A percentile compares a stretch with the other conserved stretches of the same genome.
Evolutionary conservation across 1,284 basidiomycete species (phyloP).

Genomic region (Apiotrichum sp.): DNA sequence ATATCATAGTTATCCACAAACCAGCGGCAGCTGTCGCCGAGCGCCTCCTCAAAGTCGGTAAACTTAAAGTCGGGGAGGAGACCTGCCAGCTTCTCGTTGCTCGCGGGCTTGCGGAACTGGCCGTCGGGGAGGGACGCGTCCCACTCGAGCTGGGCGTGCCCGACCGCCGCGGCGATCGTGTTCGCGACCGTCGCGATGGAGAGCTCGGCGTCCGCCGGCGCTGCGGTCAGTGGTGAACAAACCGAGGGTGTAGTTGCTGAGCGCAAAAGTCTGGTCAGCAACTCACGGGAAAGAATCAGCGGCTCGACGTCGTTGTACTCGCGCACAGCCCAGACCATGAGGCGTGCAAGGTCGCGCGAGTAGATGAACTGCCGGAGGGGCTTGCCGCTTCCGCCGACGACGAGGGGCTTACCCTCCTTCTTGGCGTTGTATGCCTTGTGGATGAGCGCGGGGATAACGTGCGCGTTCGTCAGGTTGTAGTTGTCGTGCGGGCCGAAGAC

Average conservation of each 20-base stretch:
- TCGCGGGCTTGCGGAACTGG: conserved; percentile 89
- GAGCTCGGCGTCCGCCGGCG: conserved; percentile 71
- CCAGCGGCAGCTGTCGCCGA: conserved; percentile 68
- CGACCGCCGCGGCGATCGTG: conserved; percentile 70
- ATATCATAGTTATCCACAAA: conserved; percentile 65
- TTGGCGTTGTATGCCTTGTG: conserved; percentile 85
- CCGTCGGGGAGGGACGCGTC: conserved; percentile 58
- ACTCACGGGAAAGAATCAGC: conserved; percentile 71
- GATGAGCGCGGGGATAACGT: conserved; percentile 82
- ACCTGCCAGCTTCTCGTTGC: conserved; percentile 69
- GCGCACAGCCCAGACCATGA: conserved; percentile 84
- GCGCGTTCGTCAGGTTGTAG: conserved; percentile 69
- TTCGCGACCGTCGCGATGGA: conserved; percentile 79
- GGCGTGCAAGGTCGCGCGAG: conserved; percentile 82
- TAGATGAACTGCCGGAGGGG: conserved; percentile 90
- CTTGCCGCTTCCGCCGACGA: conserved; percentile 75
- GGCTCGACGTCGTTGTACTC: conserved; percentile 85
- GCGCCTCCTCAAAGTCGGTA: conserved; percentile 72
- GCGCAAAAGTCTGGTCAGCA: background rate
- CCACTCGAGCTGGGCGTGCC: conserved; percentile 52
- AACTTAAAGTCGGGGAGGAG: conserved; percentile 65
- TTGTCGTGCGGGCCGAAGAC: conserved; percentile 67
- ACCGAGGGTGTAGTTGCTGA: too few species aligned
- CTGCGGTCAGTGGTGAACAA: background rate
- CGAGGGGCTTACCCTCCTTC: conserved; percentile 72